Conservation (phyloP, 2,329 filamentous ascomycete species). For the Botrytis pseudocinerea region DNA sequence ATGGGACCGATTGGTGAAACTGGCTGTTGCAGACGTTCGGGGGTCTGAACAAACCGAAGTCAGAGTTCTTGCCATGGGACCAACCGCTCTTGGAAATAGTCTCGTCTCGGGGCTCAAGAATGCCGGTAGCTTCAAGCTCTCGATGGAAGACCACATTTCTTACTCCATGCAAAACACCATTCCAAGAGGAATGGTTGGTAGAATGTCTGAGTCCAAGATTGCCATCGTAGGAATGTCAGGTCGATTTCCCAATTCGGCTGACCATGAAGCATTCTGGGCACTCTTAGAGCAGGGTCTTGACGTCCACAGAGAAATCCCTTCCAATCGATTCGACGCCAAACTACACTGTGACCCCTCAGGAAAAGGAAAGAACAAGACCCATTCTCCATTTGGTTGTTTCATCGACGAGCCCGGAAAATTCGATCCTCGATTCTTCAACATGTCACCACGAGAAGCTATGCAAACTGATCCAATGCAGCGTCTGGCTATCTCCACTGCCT, state of each 20-base stretch:
- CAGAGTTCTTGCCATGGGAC: conserved; percentile 32
- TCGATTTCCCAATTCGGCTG: conserved; percentile 71
- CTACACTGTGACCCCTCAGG: conserved; percentile 71
- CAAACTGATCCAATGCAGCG: conserved; percentile 80
- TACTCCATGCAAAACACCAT: conserved; percentile 27
- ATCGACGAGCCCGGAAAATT: conserved; percentile 70
- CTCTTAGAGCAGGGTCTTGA: conserved; percentile 72
- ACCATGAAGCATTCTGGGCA: conserved; percentile 71
- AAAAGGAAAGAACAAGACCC: conserved; percentile 72
- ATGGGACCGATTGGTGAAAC: conserved; percentile 29
- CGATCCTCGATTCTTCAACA: conserved; percentile 79
- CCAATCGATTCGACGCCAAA: conserved; percentile 68
- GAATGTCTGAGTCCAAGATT: conserved; percentile 33
- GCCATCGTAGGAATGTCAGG: conserved; percentile 84
- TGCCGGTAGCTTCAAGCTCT: conserved; percentile 19
- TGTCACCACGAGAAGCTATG: conserved; percentile 75
- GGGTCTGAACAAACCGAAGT: conserved; percentile 23
- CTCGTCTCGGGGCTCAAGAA: conserved; percentile 22
- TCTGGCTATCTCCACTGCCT: conserved; percentile 72
- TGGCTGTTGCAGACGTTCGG: conserved; percentile 24
- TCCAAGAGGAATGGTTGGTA: conserved; percentile 25
- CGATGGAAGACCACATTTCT: conserved; percentile 30
- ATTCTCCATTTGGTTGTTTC: conserved; percentile 73
- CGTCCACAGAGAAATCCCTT: conserved; percentile 58
- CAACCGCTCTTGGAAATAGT: conserved; percentile 29